Evolutionary conservation across 2,329 filamentous ascomycete species (phyloP).

Genomic region (Colletotrichum cordylinicola): DNA sequence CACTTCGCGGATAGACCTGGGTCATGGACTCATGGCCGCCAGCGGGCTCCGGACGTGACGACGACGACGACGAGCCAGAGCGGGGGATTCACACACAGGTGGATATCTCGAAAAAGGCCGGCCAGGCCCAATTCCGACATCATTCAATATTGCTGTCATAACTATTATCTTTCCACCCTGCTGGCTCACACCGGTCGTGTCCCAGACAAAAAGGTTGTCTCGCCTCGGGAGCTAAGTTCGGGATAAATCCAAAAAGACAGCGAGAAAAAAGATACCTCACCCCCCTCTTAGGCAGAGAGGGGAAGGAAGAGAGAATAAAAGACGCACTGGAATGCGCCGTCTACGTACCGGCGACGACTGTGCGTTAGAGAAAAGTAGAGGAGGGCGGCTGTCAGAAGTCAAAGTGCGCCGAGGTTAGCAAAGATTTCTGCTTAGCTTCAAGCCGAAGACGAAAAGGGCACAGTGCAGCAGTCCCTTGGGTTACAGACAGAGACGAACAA

Average conservation of each 20-base stretch:
- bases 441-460: slow-evolving; percentile 1
- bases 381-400: slow-evolving; percentile 21
- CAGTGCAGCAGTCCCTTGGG: not conserved
- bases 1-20: slow-evolving; percentile 15
- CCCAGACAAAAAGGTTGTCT: slow-evolving; percentile 22
- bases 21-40: not conserved
- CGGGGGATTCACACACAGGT: not conserved
- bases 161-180: slow-evolving; percentile 9
- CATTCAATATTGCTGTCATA: slow-evolving; percentile 11
- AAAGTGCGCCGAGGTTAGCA: slow-evolving; percentile 10
- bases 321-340: not conserved
- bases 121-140: not conserved
- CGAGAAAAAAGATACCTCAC: not conserved
- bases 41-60: not conserved
- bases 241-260: not conserved
- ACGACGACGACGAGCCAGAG: not conserved
- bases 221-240: slow-evolving; percentile 20
- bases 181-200: slow-evolving; percentile 15
- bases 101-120: not conserved
- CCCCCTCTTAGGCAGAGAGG: not conserved
- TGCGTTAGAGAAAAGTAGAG: slow-evolving; percentile 1
- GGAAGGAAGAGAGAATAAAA: not conserved
- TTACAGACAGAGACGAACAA: not conserved
- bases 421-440: not conserved
- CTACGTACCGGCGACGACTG: slow-evolving; percentile 13